Base-by-base conservation (phyloP, 352 stramenopile species). In the Pythium rhizo-oryzae region DNA sequence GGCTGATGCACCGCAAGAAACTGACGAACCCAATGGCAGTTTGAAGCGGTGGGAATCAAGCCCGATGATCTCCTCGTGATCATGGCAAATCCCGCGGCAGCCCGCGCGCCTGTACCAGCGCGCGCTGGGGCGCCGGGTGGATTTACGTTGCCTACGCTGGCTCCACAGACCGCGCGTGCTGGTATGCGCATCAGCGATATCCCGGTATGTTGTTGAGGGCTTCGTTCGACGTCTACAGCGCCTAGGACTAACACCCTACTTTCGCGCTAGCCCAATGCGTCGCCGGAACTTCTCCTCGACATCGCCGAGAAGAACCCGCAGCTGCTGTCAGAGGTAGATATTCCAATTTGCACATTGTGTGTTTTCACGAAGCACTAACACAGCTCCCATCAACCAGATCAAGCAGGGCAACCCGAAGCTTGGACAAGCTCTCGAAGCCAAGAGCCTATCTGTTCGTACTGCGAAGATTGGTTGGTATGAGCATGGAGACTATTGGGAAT, bases 251-350 rank as follows among this genome's bases (percentile, higher is more conserved):
- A 41, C 35, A 11, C 35, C 1, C 6, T 33, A 41, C 8, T 41
- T 4, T n/a, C 15, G n/a, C 1, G 30, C 8, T 24, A 88, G 80
- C 58, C 73, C 23, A 79, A 91, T 67, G 82, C 84, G 15, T 87
- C 86, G 11, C 80, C 88, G 8, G 86, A 96, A 64, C 49, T 89
- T 24, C 77, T 94, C 54, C 78, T 96, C 18, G 85, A 93, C 7
- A 94, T 94, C 52, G 89, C 94, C 65, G 82, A 92, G 7, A 87
- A 91, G 69, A 96, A 94, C 61, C 84, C 86, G 0, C 74, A 90
- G 7, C 69, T 96, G 35, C 58, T 96, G 21, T 53, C 54, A 2
- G 76, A 93, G 75, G 88, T 94, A n/a, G n/a, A n/a, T n/a, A n/a
- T n/a, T n/a, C n/a, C n/a, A n/a, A n/a, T n/a, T n/a, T n/a, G n/a